Base-by-base conservation (phyloP, 345 rosid genomes). In the Zanthoxylum bungeanum region DNA sequence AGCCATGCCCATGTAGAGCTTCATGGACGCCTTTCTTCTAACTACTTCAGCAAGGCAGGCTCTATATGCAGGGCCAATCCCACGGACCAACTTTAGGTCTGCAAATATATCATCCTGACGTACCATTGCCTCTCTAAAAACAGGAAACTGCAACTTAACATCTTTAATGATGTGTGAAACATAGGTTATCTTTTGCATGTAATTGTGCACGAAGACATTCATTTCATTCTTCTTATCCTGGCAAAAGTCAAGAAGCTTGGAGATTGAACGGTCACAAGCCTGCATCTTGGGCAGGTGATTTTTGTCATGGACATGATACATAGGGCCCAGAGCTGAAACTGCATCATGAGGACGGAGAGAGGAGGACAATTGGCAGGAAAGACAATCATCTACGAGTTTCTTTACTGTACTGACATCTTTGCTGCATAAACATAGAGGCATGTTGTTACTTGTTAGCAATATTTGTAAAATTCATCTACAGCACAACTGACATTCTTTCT, bases 1-100 rank as follows among this genome's bases (percentile, higher is more conserved):
- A 69, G 99, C 99, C 96, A 85, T 85, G 72, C 98, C 99, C 99
- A 96, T 86, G 82, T 93, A 91, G 71, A 96, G 96, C 77, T 91
- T 96, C 98, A 86, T 86, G 72, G 97, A 93, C 25, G 96, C 87
- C 78, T 85, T 91, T 83, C 99, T 89, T 78, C 99, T 87, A 59
- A 89, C 90, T 36, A 91, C 85, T 78, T 96, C 99, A 9, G 99
- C 97, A 62, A 96, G 96, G 79, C 99, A 96, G 60, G 98, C 95
- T 68, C 98, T 88, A 78, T 96, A 96, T 64, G 98, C 96, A 24
- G 98, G 93, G 68, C 91, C 98, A 66, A 93, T 85, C 69, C 92
- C 92, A 52, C 84, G 93, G 39, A 91, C 84, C 61, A 88, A 70
- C 86, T 82, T 93, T 72, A 96, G 79, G 70, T 88, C 90, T 62